Conservation (phyloP, 768 basidiomycete genomes). For the Suillus fuscotomentosus region DNA sequence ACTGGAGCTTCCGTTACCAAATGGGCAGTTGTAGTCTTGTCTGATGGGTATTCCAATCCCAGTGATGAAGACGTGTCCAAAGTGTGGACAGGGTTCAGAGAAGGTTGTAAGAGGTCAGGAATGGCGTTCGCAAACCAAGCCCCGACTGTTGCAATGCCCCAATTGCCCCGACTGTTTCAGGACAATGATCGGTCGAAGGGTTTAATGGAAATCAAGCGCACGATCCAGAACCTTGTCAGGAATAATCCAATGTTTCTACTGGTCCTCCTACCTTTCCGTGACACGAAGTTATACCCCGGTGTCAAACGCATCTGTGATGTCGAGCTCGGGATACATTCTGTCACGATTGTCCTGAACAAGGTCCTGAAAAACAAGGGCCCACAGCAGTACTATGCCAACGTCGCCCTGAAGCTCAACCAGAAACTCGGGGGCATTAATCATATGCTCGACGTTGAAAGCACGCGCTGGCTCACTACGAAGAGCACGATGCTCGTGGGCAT, state of each 20-base stretch:
- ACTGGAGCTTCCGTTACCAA: not conserved
- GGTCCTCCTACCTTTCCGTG: conserved; percentile 62
- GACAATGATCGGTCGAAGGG: not conserved
- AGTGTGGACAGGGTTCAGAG: not conserved
- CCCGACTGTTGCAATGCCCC: not conserved
- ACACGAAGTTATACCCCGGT: conserved; percentile 69
- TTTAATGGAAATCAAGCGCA: not conserved
- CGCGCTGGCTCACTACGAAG: conserved; percentile 63
- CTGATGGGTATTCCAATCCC: not conserved
- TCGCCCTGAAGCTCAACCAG: conserved; percentile 78
- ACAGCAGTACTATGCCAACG: conserved; percentile 70
- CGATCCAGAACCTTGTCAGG: conserved; percentile 26
- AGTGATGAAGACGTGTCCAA: not conserved
- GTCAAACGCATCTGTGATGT: conserved; percentile 78
- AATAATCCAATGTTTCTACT: conserved; percentile 64
- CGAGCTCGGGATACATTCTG: conserved; percentile 56
- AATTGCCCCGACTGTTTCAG: not conserved
- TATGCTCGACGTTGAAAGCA: conserved; percentile 54
- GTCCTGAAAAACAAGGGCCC: conserved; percentile 29
- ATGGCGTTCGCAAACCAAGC: not conserved
- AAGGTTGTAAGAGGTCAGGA: not conserved
- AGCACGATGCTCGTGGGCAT: conserved; percentile 85
- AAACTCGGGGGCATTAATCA: conserved; percentile 86
- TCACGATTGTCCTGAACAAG: conserved; percentile 61
- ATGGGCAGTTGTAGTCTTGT: not conserved